Base-by-base conservation (phyloP, 805 yeast species). In the Wickerhamiella lipophila region DNA sequence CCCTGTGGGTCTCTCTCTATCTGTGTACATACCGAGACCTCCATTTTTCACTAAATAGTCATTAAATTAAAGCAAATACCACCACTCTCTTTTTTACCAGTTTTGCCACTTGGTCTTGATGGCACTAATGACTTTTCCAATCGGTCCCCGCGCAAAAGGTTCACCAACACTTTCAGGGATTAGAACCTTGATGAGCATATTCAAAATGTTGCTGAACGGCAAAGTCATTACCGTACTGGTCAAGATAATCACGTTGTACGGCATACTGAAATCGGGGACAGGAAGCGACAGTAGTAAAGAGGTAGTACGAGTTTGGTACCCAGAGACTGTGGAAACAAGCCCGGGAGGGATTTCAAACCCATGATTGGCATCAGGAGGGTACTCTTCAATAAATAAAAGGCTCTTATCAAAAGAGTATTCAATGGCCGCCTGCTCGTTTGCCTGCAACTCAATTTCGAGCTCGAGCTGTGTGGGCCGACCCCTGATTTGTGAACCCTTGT, bases 331-430 rank as follows among this genome's bases (percentile, higher is more conserved):
- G 12, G 50, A 49, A 8, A 56, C 53, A n/a, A 61, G 47, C 4
- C 95, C 95, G 0, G 97, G 95, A 21, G 92, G 92, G 40, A 92
- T 78, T 51, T 88, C 89, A 65, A 92, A 92, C 0, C 98, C 98
- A 58, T 92, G 96, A 62, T 92, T 92, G 1, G 98, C 97, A 69
- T 92, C 98, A 1, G 98, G 98, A n/a, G 98, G 98, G 60, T 92
- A 92, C 62, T 92, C 97, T 2, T 87, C 83, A 52, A 83, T 79
- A 50, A 81, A 73, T 26, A 92, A 70, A 61, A 92, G 70, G 0
- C 95, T 79, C 63, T 88, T 92, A 61, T 92, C 97, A 60, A 89
- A 88, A 49, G 80, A 76, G 61, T 83, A 83, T 2, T 81, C 77
- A 47, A 86, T 56, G 1, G 81, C 72, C 41, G 83, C 62, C 6